Base-by-base conservation (phyloP, 805 yeast species). In the Ogataea glucozyma region DNA sequence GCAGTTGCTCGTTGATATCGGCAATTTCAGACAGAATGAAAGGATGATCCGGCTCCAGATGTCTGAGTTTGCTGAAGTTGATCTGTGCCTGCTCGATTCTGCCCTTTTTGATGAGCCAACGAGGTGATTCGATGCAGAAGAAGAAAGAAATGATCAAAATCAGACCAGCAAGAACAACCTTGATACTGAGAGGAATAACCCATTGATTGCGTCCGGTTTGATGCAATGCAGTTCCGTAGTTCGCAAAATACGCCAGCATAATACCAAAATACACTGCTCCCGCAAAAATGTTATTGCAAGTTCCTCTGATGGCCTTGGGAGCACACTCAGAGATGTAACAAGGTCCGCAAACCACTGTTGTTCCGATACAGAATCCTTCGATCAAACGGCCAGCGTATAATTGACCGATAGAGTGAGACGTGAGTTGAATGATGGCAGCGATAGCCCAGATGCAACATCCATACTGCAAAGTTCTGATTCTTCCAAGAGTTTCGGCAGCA, bases 231-330 rank as follows among this genome's bases (percentile, higher is more conserved):
- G 78, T 68, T 23, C 81, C 83, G 53, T 74, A 78, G 53, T 74
- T 68, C 21, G 73, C 65, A 47, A 75, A 73, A 52, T 75, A 74
- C 5, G 72, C 72, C 40, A 73, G 41, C 70, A 74, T 66, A 22
- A 75, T 66, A 30, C 83, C 83, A 12, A 78, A 59, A 50, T 78
- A 78, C 26, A 78, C 82, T 7, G 79, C 75, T 46, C 83, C 83
- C 3, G 80, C 72, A 54, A 76, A 79, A 27, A 76, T 60, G 62
- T 78, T 72, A 36, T 69, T 71, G 53, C 77, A 71, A 38, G 74
- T 51, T 31, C 83, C 83, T 59, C 83, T 67, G 43, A 74, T 70
- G 24, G 71, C 61, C 31, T 69, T 65, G 14, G 84, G 83, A 12
- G 81, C 66, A 26, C 74, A 69, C 54, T 78, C 84, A 3, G 79